These are phyloP conservation scores for Heimioporus punctisporus DNA, from an alignment of 1,284 basidiomycete genomes.

Conservation along the genomic window DNA sequence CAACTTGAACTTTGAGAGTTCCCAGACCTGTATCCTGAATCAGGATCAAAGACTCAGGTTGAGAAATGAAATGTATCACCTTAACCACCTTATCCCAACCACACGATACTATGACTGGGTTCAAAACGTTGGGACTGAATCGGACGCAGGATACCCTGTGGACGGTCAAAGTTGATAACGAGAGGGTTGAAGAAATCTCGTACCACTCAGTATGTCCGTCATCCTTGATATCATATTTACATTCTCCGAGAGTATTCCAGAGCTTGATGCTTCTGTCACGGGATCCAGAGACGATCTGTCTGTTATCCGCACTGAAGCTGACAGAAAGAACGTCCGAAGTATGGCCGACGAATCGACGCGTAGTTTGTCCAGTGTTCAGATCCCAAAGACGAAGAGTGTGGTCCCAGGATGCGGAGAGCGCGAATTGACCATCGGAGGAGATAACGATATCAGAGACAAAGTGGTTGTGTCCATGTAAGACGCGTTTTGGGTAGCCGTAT, in stretches of 20 bases:
- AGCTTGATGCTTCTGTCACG: constrained; percentile 99
- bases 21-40: constrained; percentile 83
- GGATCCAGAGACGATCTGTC: constrained; percentile 98
- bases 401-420: constrained; percentile 99
- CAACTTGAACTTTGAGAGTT: constrained; percentile 99
- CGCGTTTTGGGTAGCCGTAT: constrained; percentile 96
- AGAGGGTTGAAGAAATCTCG: constrained; percentile 21
- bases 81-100: constrained; percentile 99
- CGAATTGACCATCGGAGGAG: constrained; percentile 99
- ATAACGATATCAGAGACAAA: constrained; percentile 99
- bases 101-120: constrained; percentile 98
- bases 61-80: constrained; percentile 79
- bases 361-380: constrained; percentile 93
- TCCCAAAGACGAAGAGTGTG: constrained; percentile 99
- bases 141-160: constrained; percentile 97
- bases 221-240: constrained; percentile 99
- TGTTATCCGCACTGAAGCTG: constrained; percentile 97
- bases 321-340: constrained; percentile 98
- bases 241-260: constrained; percentile 99
- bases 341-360: constrained; percentile 98
- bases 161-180: constrained; percentile 1
- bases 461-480: constrained; percentile 99
- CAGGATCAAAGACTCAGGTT: constrained; percentile 31
- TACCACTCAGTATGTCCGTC: constrained; percentile 98
- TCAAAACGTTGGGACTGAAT: constrained; percentile 98